Evolutionary conservation across 805 yeast genomes (phyloP).

Genomic region (Lachancea meyersii): DNA sequence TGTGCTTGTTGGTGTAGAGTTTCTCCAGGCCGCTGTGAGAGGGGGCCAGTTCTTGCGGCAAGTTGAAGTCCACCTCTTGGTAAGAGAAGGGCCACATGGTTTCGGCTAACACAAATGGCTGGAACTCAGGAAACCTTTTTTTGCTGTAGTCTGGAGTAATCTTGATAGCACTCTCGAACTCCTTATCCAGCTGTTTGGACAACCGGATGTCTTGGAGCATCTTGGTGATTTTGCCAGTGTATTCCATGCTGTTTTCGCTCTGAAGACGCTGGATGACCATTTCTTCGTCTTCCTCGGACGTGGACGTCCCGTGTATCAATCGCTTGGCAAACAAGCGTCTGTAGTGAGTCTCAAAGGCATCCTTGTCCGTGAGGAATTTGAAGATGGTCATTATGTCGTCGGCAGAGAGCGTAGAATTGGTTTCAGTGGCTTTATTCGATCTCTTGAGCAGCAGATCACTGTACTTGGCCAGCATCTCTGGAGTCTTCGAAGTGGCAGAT

Average conservation of each 20-base stretch:
- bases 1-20: constrained; percentile 68
- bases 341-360: constrained; percentile 89
- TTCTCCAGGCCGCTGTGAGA: constrained; percentile 63
- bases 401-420: constrained; percentile 63
- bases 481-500: constrained; percentile 64
- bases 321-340: constrained; percentile 85
- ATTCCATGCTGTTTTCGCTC: constrained; percentile 84
- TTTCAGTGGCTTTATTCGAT: constrained; percentile 61
- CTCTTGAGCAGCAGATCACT: constrained; percentile 78
- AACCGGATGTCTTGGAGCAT: constrained; percentile 94
- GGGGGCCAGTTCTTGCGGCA: constrained; percentile 62
- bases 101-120: constrained; percentile 75
- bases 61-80: constrained; percentile 39
- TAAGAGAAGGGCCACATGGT: constrained; percentile 76
- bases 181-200: constrained; percentile 62
- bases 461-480: constrained; percentile 85
- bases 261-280: constrained; percentile 77
- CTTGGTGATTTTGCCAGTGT: constrained; percentile 86
- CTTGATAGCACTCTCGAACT: constrained; percentile 32
- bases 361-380: constrained; percentile 86
- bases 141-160: constrained; percentile 29
- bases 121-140: constrained; percentile 43
- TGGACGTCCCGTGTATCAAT: constrained; percentile 78
- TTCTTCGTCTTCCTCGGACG: constrained; percentile 77
- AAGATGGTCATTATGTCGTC: constrained; percentile 84